These are phyloP conservation scores for Babesia gibsoni DNA, from an alignment of 169 alveolate species.

Conservation along the genomic window DNA sequence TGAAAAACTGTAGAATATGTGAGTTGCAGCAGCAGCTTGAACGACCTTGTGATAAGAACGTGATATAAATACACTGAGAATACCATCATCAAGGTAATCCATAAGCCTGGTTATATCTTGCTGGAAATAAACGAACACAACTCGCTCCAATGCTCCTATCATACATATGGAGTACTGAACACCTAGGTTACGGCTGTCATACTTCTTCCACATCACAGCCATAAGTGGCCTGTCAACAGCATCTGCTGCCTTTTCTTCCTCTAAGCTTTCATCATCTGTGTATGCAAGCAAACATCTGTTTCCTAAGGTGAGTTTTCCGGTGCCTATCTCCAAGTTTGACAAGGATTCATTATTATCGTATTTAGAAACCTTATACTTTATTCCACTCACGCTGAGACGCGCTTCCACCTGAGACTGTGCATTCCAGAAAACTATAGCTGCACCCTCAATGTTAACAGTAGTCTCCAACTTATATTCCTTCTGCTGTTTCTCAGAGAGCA, in stretches of 20 bases:
- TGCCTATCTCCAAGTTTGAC: slow-evolving; percentile 27
- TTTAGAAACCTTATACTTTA: slow-evolving; percentile 10
- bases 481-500: slow-evolving; percentile 22
- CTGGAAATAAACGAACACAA: slow-evolving; percentile 72
- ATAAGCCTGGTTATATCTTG: slow-evolving; percentile 73
- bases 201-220: slow-evolving; percentile 20
- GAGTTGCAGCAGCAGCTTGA: slow-evolving; percentile 74
- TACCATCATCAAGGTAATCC: slow-evolving; percentile 81
- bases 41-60: slow-evolving; percentile 80
- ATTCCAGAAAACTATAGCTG: slow-evolving; percentile 51
- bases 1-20: slow-evolving; percentile 61
- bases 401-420: slow-evolving; percentile 34
- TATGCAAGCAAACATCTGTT: slow-evolving; percentile 49
- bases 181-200: slow-evolving; percentile 35
- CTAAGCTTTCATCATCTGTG: slow-evolving; percentile 4
- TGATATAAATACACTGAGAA: slow-evolving; percentile 77
- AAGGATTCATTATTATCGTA: slow-evolving; percentile 32
- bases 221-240: slow-evolving; percentile 23
- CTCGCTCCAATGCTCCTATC: slow-evolving; percentile 63
- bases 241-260: not conserved
- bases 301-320: slow-evolving; percentile 45
- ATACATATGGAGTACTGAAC: slow-evolving; percentile 66
- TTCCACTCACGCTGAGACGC: slow-evolving; percentile 34
- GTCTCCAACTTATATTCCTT: not conserved
- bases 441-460: slow-evolving; percentile 41